Base-by-base conservation (phyloP, 164 flowering plant species). In the Macadamia tetraphylla region DNA sequence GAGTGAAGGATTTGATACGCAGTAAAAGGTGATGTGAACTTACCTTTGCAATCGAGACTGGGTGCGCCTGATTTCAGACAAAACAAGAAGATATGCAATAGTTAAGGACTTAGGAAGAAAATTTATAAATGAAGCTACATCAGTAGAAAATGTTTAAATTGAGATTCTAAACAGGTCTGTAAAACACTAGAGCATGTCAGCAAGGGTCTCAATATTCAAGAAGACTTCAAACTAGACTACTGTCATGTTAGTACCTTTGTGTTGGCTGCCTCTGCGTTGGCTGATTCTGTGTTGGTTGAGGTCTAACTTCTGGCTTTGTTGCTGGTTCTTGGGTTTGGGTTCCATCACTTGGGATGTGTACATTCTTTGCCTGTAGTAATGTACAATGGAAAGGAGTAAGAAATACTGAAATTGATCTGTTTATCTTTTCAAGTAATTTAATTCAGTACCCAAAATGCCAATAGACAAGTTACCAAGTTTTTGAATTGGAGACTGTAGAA, bases 401-500 rank as follows among this genome's bases (percentile, higher is more conserved):
- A 35, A 6, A 15, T 6, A 9, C n/a, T 65, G 49, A 52, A 10
- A 15, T 43, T 0, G 3, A 15, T 14, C n/a, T 43, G 1, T 30
- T 18, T 63, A 2, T 14, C 15, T 53, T 13, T 46, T 46, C 51
- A 3, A 46, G 14, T 17, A 3, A 53, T 53, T 53, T 46, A 2
- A 8, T 3, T 8, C 3, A 49, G 15, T 51, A 43, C 48, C n/a
- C 29, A 60, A 29, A 66, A 29, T 46, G 1, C 32, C 44, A 15
- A 14, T 12, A 51, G 30, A 44, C 6, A 60, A 76, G 85, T 75
- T 71, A 95, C 99, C 90, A 89, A 72, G 63, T 77, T 85, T 62
- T 87, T 88, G 77, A 88, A 87, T 48, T 83, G 89, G 48, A 91
- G 90, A 77, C 75, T 87, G 81, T 90, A 92, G 48, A 95, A 80